Evolutionary conservation across 345 rosid genomes (phyloP).

Genomic region (Populus davidiana): DNA sequence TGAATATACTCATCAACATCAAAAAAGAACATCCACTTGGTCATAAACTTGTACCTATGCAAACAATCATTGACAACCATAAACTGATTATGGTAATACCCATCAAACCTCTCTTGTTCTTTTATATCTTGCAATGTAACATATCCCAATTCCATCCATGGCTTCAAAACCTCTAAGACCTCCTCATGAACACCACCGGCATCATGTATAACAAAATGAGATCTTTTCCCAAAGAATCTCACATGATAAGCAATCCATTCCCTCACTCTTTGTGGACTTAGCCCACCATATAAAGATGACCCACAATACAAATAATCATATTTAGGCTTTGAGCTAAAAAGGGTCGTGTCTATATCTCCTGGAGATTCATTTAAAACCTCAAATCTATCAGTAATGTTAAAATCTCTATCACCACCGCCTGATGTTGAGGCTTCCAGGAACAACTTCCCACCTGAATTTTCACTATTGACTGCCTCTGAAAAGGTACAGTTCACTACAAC

Average conservation of each 20-base stretch:
- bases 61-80: conserved; percentile 89
- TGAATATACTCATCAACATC: conserved; percentile 80
- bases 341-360: conserved; percentile 35
- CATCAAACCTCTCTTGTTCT: conserved; percentile 90
- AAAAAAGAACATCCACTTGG: conserved; percentile 92
- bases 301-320: conserved; percentile 88
- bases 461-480: conserved; percentile 42
- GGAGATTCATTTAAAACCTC: conserved; percentile 48
- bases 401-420: conserved; percentile 57
- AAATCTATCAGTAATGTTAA: conserved; percentile 58
- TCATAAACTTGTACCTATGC: conserved; percentile 66
- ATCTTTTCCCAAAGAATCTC: conserved; percentile 59
- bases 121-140: conserved; percentile 71
- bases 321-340: conserved; percentile 47
- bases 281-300: conserved; percentile 66
- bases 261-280: conserved; percentile 77
- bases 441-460: conserved; percentile 70
- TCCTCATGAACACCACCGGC: conserved; percentile 81
- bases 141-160: conserved; percentile 90
- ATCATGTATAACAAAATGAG: conserved; percentile 84
- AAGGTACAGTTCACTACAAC: conserved; percentile 84
- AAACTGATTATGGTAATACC: conserved; percentile 92
- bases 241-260: conserved; percentile 92
- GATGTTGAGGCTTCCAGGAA: conserved; percentile 66
- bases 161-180: conserved; percentile 69